Base-by-base conservation (phyloP, 805 yeast species). In the Dipodascopsis uninucleata region DNA sequence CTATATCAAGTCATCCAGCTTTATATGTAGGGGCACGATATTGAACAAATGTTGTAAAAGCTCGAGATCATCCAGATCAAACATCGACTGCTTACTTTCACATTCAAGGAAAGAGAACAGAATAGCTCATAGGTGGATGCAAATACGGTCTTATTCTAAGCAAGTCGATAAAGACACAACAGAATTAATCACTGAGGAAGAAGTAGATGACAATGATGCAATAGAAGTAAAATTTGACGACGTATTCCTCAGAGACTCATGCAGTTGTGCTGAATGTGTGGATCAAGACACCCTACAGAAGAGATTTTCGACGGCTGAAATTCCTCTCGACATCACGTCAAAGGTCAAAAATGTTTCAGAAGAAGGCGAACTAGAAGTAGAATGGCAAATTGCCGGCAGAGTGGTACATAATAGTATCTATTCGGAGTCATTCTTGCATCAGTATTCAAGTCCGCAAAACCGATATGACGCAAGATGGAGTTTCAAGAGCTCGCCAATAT, bases 201-300 rank as follows among this genome's bases (percentile, higher is more conserved):
- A n/a, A n/a, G n/a, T n/a, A n/a, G n/a, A n/a, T n/a, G n/a, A n/a
- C n/a, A n/a, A n/a, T n/a, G n/a, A n/a, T n/a, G n/a, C n/a, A n/a
- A n/a, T n/a, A n/a, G n/a, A n/a, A 26, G 36, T 12, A 32, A n/a
- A 12, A 6, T 18, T 47, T 23, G 47, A 51, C 16, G 28, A 37
- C 20, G 21, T 61, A 17, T 82, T 84, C 54, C 66, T 85, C 16
- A 71, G 90, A 57, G 94, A 84, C 57, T 71, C 86, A 0, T 79
- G 86, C 36, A 58, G 61, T 3, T 64, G 76, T 10, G 52, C 65
- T 0, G 58, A 56, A 8, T 76, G 84, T 0, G 69, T 81, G 4
- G 85, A 84, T 52, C 65, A 69, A 2, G 58, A 62, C 21, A 72
- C 85, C 0, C 72, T 73, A 16, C 89, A 83, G 58, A 83, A 81